phyloP scores from a whole-genome alignment of 257 asterid genomes.

The Scutellaria galericulata region DNA sequence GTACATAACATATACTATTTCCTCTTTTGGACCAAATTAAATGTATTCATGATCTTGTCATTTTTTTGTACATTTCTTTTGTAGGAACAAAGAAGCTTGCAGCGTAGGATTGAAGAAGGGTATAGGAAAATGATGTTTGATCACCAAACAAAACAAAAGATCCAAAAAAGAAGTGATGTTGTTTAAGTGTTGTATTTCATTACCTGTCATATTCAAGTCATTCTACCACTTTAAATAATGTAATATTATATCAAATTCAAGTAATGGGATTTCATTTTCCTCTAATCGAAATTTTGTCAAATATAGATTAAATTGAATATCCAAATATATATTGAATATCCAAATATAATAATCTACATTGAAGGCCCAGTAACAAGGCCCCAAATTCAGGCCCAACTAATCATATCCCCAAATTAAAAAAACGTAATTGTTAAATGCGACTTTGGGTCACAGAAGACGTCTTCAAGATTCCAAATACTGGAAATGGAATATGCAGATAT shows the following conservation, averaged over 20 bases:
- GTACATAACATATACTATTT: background rate
- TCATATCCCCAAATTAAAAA: constrained; percentile 3
- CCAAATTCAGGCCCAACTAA: background rate
- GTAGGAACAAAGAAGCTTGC: background rate
- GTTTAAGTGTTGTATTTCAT: no score
- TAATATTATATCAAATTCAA: no score
- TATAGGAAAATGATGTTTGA: background rate
- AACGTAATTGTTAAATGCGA: background rate
- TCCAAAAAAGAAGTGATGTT: no score
- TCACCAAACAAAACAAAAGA: background rate
- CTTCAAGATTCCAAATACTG: background rate
- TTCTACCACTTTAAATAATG: no score
- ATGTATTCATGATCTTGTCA: no score
- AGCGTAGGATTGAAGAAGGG: background rate
- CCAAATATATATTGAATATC: no score
- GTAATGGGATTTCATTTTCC: no score
- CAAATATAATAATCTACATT: no score
- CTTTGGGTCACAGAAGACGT: constrained; percentile 26
- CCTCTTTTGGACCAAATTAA: background rate
- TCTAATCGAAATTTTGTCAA: no score
- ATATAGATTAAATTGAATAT: no score
- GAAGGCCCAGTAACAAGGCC: background rate
- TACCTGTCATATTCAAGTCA: no score
- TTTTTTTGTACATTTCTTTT: no score
- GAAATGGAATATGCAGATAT: background rate